Evolutionary conservation across 2,329 filamentous ascomycete genomes (phyloP).

Genomic region (Fusarium sterilihyphosum): DNA sequence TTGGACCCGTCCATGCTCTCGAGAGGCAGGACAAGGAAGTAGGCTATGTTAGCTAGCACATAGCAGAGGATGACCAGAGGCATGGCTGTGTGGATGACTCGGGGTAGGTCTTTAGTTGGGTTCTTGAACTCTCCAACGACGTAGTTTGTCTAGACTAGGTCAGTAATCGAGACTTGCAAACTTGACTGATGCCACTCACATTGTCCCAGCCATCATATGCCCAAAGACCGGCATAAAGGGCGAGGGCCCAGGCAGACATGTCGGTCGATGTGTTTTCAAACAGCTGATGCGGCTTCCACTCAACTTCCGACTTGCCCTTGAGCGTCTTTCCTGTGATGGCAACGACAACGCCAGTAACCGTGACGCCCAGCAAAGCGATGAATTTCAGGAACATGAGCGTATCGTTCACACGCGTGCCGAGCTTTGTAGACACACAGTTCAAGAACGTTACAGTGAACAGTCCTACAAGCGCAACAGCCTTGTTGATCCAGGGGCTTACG

Average conservation of each 20-base stretch:
- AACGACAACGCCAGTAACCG: constrained; percentile 88
- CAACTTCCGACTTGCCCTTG: constrained; percentile 76
- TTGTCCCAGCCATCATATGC: constrained; percentile 99
- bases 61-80: constrained; percentile 92
- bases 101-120: constrained; percentile 86
- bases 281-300: constrained; percentile 91
- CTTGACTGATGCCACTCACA: constrained; percentile 62
- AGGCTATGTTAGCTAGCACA: constrained; percentile 89
- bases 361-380: constrained; percentile 85
- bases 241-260: constrained; percentile 89
- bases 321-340: constrained; percentile 85
- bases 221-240: constrained; percentile 95
- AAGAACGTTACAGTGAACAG: constrained; percentile 81
- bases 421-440: constrained; percentile 90
- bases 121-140: constrained; percentile 97
- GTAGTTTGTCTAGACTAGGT: constrained; percentile 81
- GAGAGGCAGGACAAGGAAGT: constrained; percentile 91
- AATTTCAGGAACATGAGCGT: constrained; percentile 98
- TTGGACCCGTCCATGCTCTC: constrained; percentile 85
- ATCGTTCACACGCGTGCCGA: constrained; percentile 89
- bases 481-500: constrained; percentile 88
- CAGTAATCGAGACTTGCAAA: neutral
- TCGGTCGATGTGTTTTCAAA: constrained; percentile 86
- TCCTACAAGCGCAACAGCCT: constrained; percentile 82
- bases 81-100: constrained; percentile 96